Evolutionary conservation across 31 red algal genomes (phyloP).

Genomic region (Bonnemaisonia californica): DNA sequence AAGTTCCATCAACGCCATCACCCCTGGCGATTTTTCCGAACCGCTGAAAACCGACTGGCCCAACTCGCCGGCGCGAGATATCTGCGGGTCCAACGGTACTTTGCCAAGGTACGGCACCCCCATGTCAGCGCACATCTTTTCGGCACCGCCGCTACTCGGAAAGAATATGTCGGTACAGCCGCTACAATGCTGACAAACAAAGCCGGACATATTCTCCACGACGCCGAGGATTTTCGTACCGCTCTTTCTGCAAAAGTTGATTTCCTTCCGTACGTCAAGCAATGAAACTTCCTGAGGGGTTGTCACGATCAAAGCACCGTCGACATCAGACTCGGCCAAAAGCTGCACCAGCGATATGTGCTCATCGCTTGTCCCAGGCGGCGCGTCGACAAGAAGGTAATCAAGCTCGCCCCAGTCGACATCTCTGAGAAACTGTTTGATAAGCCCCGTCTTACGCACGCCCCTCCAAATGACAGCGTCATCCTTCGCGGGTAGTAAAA

Average conservation of each 20-base stretch:
- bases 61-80: slow-evolving; percentile 69
- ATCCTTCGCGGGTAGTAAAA: slow-evolving; percentile 81
- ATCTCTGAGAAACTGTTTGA: slow-evolving; percentile 96
- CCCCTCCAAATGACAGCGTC: slow-evolving; percentile 97
- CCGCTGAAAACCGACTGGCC: slow-evolving; percentile 60
- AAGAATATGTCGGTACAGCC: slow-evolving; percentile 83
- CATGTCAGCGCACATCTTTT: slow-evolving; percentile 70
- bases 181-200: slow-evolving; percentile 82
- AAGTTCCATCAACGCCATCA: slow-evolving; percentile 47
- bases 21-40: slow-evolving; percentile 27
- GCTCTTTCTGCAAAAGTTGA: slow-evolving; percentile 92
- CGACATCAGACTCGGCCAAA: slow-evolving; percentile 49
- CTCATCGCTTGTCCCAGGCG: slow-evolving; percentile 98
- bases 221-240: slow-evolving; percentile 77
- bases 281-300: slow-evolving; percentile 96
- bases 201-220: slow-evolving; percentile 98
- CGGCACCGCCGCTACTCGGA: slow-evolving; percentile 81
- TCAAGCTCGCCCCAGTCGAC: slow-evolving; percentile 97
- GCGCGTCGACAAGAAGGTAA: slow-evolving; percentile 92
- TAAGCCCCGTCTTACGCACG: slow-evolving; percentile 90
- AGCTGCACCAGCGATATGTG: slow-evolving; percentile 95
- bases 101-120: slow-evolving; percentile 74
- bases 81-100: slow-evolving; percentile 81
- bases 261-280: slow-evolving; percentile 93
- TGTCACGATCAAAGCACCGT: slow-evolving; percentile 88